These are phyloP conservation scores for Millerozyma miso DNA, from an alignment of 805 yeast species.

Conservation along the genomic window DNA sequence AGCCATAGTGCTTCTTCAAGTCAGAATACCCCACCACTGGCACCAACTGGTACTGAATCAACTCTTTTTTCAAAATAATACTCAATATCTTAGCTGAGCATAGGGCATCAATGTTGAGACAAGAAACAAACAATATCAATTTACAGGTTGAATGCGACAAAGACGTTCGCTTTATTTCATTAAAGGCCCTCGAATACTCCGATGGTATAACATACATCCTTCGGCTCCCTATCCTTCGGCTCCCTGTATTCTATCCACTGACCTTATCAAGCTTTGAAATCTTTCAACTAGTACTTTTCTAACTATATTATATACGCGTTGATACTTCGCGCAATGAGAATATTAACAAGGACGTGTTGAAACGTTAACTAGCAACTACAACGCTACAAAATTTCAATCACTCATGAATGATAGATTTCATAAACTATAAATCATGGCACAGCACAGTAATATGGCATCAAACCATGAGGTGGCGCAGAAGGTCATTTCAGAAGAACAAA, in stretches of 20 bases:
- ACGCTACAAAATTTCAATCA: too few relatives aligned
- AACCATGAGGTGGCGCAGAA: too few relatives aligned
- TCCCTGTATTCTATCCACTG: background rate
- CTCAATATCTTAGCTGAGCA: conserved; percentile 83
- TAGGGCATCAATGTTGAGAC: conserved; percentile 85
- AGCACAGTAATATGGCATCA: too few relatives aligned
- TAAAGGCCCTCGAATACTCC: conserved; percentile 64
- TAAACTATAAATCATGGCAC: too few relatives aligned
- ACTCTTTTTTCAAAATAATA: conserved; percentile 65
- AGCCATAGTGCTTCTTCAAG: conserved; percentile 55
- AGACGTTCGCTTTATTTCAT: conserved; percentile 64
- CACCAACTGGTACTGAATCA: conserved; percentile 80
- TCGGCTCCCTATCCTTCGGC: background rate
- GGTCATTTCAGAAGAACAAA: too few relatives aligned
- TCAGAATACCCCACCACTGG: conserved; percentile 93
- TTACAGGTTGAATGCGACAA: conserved; percentile 91
- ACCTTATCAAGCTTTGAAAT: background rate
- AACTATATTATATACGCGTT: conserved; percentile 1
- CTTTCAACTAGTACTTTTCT: background rate
- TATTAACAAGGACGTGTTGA: background rate
- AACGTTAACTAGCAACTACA: too few relatives aligned
- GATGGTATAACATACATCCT: conserved; percentile 72
- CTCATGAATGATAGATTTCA: too few relatives aligned
- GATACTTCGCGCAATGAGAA: background rate
- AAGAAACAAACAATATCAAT: conserved; percentile 81